phyloP scores from a whole-genome alignment of 2,329 filamentous ascomycete species.

The Chaetomium olivaceum region DNA sequence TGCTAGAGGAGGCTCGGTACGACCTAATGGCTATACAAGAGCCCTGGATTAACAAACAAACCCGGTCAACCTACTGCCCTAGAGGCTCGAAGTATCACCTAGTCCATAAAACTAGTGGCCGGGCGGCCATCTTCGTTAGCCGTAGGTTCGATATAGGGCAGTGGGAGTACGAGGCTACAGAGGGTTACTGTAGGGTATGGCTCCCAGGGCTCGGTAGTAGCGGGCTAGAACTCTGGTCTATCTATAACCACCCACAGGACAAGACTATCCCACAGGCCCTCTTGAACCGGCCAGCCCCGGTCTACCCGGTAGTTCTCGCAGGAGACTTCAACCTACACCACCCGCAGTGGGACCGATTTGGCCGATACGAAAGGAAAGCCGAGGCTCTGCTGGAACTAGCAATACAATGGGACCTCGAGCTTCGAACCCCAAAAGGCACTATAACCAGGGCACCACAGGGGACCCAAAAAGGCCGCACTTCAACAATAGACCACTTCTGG shows the following conservation, averaged over 20 bases:
- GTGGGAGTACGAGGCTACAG: background rate
- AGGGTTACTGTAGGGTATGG: background rate
- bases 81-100: conserved; percentile 4
- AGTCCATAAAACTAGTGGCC: no score
- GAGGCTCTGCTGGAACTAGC: background rate
- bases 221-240: background rate
- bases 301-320: no score
- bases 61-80: background rate
- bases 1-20: background rate
- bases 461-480: background rate
- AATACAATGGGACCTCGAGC: background rate
- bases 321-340: no score
- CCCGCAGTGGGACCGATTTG: no score
- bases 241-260: no score
- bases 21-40: background rate
- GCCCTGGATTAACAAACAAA: background rate
- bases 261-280: no score
- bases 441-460: background rate
- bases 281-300: no score
- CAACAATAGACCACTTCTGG: no score
- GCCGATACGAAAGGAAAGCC: no score
- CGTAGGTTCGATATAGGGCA: background rate
- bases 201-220: background rate
- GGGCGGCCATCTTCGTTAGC: conserved; percentile 2
- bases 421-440: background rate